phyloP scores from a whole-genome alignment of 148 eudicot genomes.

The Chenopodium album region DNA sequence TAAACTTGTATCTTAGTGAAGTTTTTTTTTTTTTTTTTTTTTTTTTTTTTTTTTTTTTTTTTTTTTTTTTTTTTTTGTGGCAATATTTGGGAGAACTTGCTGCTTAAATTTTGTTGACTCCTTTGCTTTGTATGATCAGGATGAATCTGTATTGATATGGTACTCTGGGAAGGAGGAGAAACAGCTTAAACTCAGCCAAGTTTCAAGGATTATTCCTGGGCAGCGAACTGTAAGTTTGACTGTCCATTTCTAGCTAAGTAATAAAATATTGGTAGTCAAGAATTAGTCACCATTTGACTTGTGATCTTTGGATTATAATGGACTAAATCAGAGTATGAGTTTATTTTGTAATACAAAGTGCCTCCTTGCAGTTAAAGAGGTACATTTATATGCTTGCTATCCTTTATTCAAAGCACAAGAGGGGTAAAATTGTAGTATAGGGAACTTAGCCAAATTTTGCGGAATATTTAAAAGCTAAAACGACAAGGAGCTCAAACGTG shows the following conservation, averaged over 20 bases:
- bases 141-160: constrained; percentile 77
- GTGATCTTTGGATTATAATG: background rate
- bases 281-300: background rate
- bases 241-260: background rate
- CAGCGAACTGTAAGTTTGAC: constrained; percentile 76
- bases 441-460: no score
- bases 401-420: background rate
- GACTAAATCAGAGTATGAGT: background rate
- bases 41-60: background rate
- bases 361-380: background rate
- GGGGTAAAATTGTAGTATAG: no score
- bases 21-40: background rate
- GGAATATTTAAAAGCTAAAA: no score
- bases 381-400: background rate
- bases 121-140: constrained; percentile 43
- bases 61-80: background rate
- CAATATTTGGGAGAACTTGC: background rate
- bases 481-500: no score
- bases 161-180: constrained; percentile 74
- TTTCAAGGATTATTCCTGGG: constrained; percentile 81
- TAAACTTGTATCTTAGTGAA: background rate
- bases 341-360: background rate
- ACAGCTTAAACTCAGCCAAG: constrained; percentile 62
- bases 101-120: constrained; percentile 3
- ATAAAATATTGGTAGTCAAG: background rate